Conservation (phyloP, 2,329 filamentous ascomycete species). For the Colletotrichum caudatum region DNA sequence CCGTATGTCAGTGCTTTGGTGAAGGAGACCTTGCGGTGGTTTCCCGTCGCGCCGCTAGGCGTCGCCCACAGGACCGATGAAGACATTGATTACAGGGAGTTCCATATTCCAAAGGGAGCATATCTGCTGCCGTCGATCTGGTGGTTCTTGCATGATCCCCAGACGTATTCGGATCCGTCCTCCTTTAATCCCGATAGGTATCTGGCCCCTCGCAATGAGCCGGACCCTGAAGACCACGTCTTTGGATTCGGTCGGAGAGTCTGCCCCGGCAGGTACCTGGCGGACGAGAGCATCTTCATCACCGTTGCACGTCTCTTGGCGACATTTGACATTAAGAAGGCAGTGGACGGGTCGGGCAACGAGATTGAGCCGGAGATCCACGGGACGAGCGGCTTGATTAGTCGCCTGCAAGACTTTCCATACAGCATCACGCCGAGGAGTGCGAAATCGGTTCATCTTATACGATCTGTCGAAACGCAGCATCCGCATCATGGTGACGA, state of each 20-base stretch:
- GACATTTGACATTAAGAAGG: slow-evolving; percentile 58
- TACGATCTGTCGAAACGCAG: neutral
- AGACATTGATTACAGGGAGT: slow-evolving; percentile 22
- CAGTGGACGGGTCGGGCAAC: slow-evolving; percentile 50
- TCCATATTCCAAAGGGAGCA: slow-evolving; percentile 32
- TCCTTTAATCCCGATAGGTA: slow-evolving; percentile 52
- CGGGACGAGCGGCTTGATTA: slow-evolving; percentile 9
- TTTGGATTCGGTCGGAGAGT: slow-evolving; percentile 44
- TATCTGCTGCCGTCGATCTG: slow-evolving; percentile 45
- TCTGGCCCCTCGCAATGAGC: slow-evolving; percentile 42
- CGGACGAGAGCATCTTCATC: slow-evolving; percentile 43
- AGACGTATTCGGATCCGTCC: slow-evolving; percentile 66
- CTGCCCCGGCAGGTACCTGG: slow-evolving; percentile 42
- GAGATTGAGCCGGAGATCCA: slow-evolving; percentile 44
- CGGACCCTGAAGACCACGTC: slow-evolving; percentile 31
- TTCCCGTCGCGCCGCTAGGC: slow-evolving; percentile 61
- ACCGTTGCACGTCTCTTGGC: slow-evolving; percentile 57
- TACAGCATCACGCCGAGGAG: neutral
- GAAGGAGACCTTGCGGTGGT: slow-evolving; percentile 68
- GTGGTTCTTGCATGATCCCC: slow-evolving; percentile 70
- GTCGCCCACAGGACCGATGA: slow-evolving; percentile 53
- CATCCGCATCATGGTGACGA: neutral
- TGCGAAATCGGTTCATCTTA: neutral
- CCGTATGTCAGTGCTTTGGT: slow-evolving; percentile 66
- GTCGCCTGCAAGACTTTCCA: neutral